Base-by-base conservation (phyloP, 257 asterid species). In the Mitragyna speciosa region DNA sequence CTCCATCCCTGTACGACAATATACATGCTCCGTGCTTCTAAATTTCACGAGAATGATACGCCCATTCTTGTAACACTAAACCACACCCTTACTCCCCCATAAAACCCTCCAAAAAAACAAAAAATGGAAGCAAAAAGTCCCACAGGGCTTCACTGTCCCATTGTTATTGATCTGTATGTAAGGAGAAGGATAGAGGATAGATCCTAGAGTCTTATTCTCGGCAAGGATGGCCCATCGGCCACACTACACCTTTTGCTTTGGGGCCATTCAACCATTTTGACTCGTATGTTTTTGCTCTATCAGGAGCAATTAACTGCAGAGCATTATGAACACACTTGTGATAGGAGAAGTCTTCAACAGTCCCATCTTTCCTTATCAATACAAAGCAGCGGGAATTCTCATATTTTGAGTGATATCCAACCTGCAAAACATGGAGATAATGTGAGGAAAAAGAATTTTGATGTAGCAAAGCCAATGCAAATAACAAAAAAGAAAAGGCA, bases 301-400 rank as follows among this genome's bases (percentile, higher is more conserved):
- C 72, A 17, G 96, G 95, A n/a, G 88, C 86, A 8, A 90, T 82
- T 36, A 86, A 49, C 85, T 89, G 86, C 39, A 90, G 78, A 70
- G 97, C 97, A 59, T 84, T 85, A 75, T 84, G 84, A 9, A 95
- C 82, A 78, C 97, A 91, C 86, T 95, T 95, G 86, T 87, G 89
- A 70, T 93, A 95, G 3, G 99, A 95, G 70, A 95, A 92, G 82
- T 95, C 99, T 82, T 92, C 99, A 70, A 84, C 92, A 1, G 97
- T 86, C 77, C 95, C 97, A 82, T 96, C 97, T 12, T 84, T 82
- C 71, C 96, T 89, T 12, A 91, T 88, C 88, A 94, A 61, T 80
- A 91, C 52, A 84, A 96, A 94, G 79, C 99, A 96, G 41, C 91
- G 90, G 24, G 90, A 89, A 9, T 89, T 87, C 63, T 87, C 86